phyloP scores from a whole-genome alignment of 1,139 yeast species.

The Nakaseomyces uthaithaninus region DNA sequence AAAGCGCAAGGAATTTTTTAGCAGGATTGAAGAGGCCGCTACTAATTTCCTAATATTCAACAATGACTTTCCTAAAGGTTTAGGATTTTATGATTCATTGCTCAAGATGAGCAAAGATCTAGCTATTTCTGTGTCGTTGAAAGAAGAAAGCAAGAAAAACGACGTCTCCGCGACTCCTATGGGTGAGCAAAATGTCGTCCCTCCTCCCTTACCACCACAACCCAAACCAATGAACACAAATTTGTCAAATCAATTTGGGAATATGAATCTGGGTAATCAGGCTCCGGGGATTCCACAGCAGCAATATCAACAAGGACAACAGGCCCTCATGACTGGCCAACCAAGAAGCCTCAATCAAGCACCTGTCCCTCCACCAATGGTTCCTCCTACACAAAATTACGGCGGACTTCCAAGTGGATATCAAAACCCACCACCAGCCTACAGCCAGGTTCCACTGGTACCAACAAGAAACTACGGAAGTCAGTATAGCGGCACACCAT shows the following conservation, averaged over 20 bases:
- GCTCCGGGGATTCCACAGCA: conserved; percentile 7
- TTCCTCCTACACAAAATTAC: neutral
- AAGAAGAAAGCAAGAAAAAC: neutral
- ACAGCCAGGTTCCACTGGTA: conserved; percentile 2
- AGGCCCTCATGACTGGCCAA: neutral
- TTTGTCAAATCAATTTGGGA: neutral
- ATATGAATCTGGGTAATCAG: conserved; percentile 4
- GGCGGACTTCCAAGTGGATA: neutral
- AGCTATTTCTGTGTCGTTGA: conserved; percentile 14
- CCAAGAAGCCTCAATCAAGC: neutral
- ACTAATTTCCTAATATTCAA: conserved; percentile 50
- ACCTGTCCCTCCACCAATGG: neutral
- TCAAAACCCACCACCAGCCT: neutral
- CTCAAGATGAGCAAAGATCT: conserved; percentile 36
- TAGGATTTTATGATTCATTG: conserved; percentile 53
- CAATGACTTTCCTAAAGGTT: conserved; percentile 54
- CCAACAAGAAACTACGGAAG: conserved; percentile 8
- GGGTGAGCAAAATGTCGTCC: conserved; percentile 1
- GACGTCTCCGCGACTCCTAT: neutral
- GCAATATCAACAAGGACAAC: conserved; percentile 4
- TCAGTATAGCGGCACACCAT: neutral
- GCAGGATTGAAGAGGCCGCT: conserved; percentile 42
- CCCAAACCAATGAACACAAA: conserved; percentile 7
- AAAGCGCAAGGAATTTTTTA: conserved; percentile 36
- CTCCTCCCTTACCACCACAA: conserved; percentile 13